Percentiles rank a stretch among this genome's conserved stretches.
Conservation (phyloP, 75 land plant genomes). For the Cunninghamia lanceolata region DNA sequence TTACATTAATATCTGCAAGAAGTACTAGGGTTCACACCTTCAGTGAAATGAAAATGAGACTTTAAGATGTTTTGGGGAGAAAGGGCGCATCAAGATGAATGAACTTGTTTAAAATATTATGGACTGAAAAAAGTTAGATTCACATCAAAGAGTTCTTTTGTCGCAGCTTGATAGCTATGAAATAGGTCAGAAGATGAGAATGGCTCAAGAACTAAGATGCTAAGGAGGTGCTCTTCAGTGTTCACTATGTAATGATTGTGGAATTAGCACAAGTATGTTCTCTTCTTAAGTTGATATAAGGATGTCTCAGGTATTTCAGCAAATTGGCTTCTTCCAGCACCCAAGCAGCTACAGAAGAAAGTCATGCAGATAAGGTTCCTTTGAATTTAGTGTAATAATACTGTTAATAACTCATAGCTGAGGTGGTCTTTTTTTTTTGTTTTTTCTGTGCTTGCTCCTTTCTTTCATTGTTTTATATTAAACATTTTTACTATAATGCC, state of each 20-base stretch:
- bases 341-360: neutral
- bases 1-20: neutral
- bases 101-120: neutral
- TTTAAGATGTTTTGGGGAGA: neutral
- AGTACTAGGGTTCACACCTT: neutral
- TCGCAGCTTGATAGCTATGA: neutral
- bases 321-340: neutral
- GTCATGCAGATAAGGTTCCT: neutral
- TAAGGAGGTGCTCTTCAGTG: neutral
- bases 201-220: neutral
- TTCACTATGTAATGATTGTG: constrained; percentile 1
- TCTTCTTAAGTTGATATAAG: constrained; percentile 1
- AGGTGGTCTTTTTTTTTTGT: neutral
- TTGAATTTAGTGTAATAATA: constrained; percentile 4
- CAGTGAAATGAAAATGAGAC: neutral
- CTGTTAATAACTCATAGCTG: neutral
- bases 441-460: neutral
- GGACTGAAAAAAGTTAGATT: neutral
- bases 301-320: neutral
- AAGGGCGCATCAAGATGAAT: constrained; percentile 4
- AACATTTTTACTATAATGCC: constrained; percentile 9
- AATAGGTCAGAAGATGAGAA: neutral
- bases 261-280: constrained; percentile 4
- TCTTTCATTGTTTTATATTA: neutral
- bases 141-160: neutral